These are phyloP conservation scores for Rosa chinensis DNA, from an alignment of 306 rosid genomes.

Conservation along the genomic window DNA sequence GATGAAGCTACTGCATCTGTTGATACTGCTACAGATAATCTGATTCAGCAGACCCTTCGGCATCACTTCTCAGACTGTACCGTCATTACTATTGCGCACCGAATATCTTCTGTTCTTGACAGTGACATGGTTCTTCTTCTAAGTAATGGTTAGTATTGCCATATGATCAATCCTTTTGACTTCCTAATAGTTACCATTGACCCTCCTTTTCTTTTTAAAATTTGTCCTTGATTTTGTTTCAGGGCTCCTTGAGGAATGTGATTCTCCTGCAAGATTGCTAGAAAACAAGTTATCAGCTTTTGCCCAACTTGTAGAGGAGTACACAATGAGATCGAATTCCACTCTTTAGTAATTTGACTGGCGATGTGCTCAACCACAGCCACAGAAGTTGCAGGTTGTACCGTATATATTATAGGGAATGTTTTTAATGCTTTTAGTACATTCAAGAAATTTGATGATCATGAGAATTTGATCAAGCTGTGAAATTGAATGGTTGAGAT, in stretches of 20 bases:
- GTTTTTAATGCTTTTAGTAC: background rate
- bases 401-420: background rate
- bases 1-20: conserved; percentile 93
- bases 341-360: conserved; percentile 15
- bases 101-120: conserved; percentile 75
- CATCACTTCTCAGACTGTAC: conserved; percentile 64
- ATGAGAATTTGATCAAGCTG: background rate
- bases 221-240: conserved; percentile 16
- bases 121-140: conserved; percentile 88
- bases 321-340: conserved; percentile 58
- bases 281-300: conserved; percentile 77
- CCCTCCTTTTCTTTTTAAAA: background rate
- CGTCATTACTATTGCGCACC: conserved; percentile 76
- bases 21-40: conserved; percentile 87
- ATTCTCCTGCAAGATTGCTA: conserved; percentile 60
- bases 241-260: conserved; percentile 75
- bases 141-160: conserved; percentile 48
- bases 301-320: conserved; percentile 78
- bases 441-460: background rate
- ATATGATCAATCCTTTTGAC: background rate
- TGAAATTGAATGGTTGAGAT: background rate
- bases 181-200: background rate
- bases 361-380: background rate
- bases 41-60: conserved; percentile 71
- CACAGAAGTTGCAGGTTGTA: background rate